phyloP scores from a whole-genome alignment of 306 rosid species.

The Ormosia emarginata region DNA sequence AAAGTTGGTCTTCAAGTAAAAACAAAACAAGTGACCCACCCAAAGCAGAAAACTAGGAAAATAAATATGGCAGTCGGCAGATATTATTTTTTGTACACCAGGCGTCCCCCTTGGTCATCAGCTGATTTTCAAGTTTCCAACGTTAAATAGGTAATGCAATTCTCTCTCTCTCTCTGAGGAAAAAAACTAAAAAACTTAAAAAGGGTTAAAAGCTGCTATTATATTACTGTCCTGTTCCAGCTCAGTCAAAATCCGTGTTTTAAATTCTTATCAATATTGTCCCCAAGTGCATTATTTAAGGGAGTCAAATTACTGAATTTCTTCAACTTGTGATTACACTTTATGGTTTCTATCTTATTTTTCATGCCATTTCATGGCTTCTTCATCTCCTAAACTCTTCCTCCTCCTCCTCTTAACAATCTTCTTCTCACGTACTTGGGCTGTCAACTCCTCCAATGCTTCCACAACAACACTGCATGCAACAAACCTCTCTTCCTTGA shows the following conservation, averaged over 20 bases:
- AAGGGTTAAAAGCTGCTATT: background rate
- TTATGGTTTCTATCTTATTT: background rate
- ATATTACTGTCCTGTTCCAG: background rate
- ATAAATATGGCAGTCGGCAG: background rate
- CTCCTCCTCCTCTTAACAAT: slow-evolving; percentile 15
- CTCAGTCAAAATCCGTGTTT: background rate
- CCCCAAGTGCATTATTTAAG: slow-evolving; percentile 20
- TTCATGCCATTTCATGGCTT: slow-evolving; percentile 44
- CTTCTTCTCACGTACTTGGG: slow-evolving; percentile 19
- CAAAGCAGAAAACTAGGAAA: background rate
- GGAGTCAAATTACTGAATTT: background rate
- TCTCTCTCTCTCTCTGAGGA: background rate
- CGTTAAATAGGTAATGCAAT: background rate
- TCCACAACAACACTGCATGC: slow-evolving; percentile 20
- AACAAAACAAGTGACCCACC: background rate
- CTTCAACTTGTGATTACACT: background rate
- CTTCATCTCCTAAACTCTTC: slow-evolving; percentile 27
- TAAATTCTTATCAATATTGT: background rate
- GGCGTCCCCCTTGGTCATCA: background rate
- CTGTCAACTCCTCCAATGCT: slow-evolving; percentile 26
- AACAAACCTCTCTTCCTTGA: slow-evolving; percentile 36
- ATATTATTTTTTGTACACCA: background rate
- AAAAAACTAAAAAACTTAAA: background rate
- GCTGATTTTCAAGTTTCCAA: background rate
- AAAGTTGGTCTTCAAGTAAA: background rate